A percentile compares a stretch with the other conserved stretches of the same genome.
Evolutionary conservation across 441 rosid genomes (phyloP).

Genomic region (Adansonia rubrostipa): DNA sequence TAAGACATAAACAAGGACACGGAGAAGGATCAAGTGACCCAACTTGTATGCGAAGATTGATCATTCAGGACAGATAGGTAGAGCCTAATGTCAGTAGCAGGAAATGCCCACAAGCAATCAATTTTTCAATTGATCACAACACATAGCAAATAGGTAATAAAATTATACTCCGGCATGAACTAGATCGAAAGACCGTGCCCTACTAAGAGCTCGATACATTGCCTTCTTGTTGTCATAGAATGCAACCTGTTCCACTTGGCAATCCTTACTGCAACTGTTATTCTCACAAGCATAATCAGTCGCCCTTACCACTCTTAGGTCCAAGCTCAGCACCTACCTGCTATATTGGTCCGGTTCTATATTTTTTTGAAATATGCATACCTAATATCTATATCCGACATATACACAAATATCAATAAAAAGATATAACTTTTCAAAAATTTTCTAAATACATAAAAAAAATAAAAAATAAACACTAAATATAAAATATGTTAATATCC

Average conservation of each 20-base stretch:
- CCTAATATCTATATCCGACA: no score
- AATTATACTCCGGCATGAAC: not conserved
- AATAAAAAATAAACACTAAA: no score
- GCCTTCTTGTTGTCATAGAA: constrained; percentile 77
- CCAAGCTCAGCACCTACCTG: constrained; percentile 65
- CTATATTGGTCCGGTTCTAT: no score
- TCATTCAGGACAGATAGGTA: constrained; percentile 12
- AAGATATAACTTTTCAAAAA: no score
- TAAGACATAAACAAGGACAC: constrained; percentile 12
- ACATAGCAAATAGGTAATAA: not conserved
- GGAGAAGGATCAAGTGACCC: constrained; percentile 17
- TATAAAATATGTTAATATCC: no score
- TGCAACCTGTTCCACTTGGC: constrained; percentile 77
- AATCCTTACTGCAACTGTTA: constrained; percentile 62
- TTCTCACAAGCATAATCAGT: constrained; percentile 72
- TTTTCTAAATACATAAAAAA: no score
- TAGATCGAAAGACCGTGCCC: not conserved
- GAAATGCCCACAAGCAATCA: constrained; percentile 22
- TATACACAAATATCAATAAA: no score
- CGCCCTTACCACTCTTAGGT: constrained; percentile 50
- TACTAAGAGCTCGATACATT: constrained; percentile 50
- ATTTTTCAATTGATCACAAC: not conserved
- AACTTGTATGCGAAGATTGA: constrained; percentile 16
- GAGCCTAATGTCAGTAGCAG: not conserved
- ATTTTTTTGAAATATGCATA: no score